Conservation (phyloP, 805 yeast genomes). For the Starmerella floris region DNA sequence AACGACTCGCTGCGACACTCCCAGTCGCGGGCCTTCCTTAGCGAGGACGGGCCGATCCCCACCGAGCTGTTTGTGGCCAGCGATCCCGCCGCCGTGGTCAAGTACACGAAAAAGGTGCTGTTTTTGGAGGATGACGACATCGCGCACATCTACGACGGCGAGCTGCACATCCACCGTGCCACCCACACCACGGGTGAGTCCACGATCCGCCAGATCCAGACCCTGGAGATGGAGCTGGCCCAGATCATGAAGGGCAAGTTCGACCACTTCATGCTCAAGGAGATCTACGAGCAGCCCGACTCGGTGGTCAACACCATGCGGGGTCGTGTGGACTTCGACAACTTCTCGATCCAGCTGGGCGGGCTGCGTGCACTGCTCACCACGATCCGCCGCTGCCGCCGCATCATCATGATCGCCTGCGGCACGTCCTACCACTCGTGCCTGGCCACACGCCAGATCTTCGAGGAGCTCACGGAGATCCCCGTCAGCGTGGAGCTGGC, state of each 20-base stretch:
- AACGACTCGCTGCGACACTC: conserved; percentile 52
- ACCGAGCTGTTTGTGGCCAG: conserved; percentile 92
- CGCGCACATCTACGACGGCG: conserved; percentile 97
- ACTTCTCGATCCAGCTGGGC: conserved; percentile 65
- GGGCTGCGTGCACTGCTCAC: conserved; percentile 77
- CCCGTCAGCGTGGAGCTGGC: conserved; percentile 26
- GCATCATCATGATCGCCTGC: conserved; percentile 96
- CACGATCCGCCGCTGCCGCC: conserved; percentile 83
- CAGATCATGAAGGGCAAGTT: conserved; percentile 97
- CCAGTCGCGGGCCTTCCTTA: conserved; percentile 90
- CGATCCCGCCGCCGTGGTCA: conserved; percentile 92
- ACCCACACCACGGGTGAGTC: conserved; percentile 68
- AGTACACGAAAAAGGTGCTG: conserved; percentile 92
- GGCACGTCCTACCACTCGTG: conserved; percentile 99
- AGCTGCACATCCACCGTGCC: conserved; percentile 94
- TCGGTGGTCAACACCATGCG: conserved; percentile 98
- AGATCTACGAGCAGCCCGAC: conserved; percentile 96
- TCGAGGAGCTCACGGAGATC: conserved; percentile 83
- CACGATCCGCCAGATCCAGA: conserved; percentile 91
- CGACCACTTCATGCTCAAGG: conserved; percentile 96
- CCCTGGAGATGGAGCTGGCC: conserved; percentile 90
- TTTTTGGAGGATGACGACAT: conserved; percentile 96
- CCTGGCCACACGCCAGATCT: conserved; percentile 88
- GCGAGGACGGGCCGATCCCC: conserved; percentile 92
- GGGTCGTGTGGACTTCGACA: conserved; percentile 91